These are phyloP conservation scores for Paramecium sexaurelia DNA, from an alignment of 73 alveolate species.

Conservation along the genomic window DNA sequence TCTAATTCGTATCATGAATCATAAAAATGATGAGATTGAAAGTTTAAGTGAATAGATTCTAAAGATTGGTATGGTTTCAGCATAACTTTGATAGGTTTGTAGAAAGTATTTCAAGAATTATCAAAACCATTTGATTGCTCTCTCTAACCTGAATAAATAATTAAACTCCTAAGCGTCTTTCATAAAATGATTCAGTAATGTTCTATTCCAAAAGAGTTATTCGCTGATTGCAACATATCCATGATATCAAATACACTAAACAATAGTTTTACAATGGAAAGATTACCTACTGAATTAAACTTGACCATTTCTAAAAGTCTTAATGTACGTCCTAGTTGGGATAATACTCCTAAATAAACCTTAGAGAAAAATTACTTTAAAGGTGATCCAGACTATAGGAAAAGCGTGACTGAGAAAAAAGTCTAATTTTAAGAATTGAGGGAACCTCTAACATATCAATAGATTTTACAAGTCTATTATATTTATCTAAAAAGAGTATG, in stretches of 20 bases:
- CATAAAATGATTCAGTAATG: neutral
- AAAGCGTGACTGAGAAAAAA: neutral
- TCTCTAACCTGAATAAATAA: neutral
- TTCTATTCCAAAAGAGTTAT: neutral
- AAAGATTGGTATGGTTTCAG: neutral
- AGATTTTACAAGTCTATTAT: constrained; percentile 19
- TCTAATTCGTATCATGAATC: neutral
- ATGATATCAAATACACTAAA: neutral
- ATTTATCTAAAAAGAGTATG: neutral
- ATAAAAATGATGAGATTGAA: neutral
- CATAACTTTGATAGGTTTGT: neutral
- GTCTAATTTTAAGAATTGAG: neutral
- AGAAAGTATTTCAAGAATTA: neutral
- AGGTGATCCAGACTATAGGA: neutral
- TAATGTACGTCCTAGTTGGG: neutral
- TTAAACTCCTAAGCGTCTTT: neutral
- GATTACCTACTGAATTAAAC: neutral
- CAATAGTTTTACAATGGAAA: neutral
- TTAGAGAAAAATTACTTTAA: neutral
- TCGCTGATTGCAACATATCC: neutral
- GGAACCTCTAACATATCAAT: constrained; percentile 43
- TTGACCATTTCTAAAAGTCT: neutral
- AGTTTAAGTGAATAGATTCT: neutral
- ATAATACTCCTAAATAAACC: neutral
- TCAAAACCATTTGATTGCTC: neutral